Conservation (phyloP, 2,329 filamentous ascomycete genomes). For the Alternaria gaisen region DNA sequence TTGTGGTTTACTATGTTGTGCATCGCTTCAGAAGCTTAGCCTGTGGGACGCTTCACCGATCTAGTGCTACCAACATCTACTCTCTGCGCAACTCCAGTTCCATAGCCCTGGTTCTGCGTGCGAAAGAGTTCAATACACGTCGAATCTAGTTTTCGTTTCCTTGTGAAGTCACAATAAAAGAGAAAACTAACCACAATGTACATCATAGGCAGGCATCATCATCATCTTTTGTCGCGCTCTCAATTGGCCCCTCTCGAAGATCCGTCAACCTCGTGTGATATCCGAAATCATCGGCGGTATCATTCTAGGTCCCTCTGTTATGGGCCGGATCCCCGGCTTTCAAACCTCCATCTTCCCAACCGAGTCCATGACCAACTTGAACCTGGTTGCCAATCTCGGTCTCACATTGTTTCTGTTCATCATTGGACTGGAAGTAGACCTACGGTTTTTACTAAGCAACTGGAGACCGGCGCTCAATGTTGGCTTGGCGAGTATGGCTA, state of each 20-base stretch:
- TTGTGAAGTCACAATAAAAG: background rate
- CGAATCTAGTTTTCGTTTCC: background rate
- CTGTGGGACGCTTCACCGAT: background rate
- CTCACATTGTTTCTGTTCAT: conserved; percentile 87
- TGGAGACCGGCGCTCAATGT: conserved; percentile 83
- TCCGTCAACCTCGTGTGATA: conserved; percentile 83
- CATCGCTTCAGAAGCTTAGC: background rate
- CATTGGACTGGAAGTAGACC: conserved; percentile 85
- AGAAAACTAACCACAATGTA: background rate
- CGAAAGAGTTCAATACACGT: no score
- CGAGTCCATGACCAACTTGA: conserved; percentile 77
- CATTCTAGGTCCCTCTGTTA: conserved; percentile 83
- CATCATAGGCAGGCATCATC: conserved; percentile 70
- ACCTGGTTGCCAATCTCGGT: conserved; percentile 82
- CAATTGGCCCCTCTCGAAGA: conserved; percentile 78
- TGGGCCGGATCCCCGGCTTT: conserved; percentile 87
- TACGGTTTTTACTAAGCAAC: conserved; percentile 78
- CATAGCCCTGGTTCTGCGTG: background rate
- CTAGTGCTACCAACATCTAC: background rate
- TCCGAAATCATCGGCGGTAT: conserved; percentile 87
- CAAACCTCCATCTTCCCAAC: conserved; percentile 77
- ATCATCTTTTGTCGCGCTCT: conserved; percentile 77
- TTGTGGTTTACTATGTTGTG: background rate
- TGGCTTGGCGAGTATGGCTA: conserved; percentile 77
- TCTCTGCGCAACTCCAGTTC: background rate